Percentiles rank a stretch among this genome's conserved stretches.
Evolutionary conservation across 768 basidiomycete species (phyloP).

Genomic region (Tephrocybe rancida): DNA sequence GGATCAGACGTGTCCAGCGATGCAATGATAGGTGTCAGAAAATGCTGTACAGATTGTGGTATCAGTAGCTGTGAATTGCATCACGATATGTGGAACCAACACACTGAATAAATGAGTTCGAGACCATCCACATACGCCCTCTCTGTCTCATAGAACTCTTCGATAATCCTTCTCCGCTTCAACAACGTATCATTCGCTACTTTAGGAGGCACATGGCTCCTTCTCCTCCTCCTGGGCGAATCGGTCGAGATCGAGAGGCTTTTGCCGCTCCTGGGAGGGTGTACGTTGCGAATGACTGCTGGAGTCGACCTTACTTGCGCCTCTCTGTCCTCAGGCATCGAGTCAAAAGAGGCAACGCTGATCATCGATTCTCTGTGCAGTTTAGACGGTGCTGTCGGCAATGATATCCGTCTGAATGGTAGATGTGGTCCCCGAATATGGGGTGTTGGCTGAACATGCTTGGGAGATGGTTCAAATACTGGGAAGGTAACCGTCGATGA

Average conservation of each 20-base stretch:
- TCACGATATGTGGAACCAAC: conserved; percentile 23
- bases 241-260: conserved; percentile 40
- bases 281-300: conserved; percentile 30
- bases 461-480: conserved; percentile 21
- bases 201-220: conserved; percentile 37
- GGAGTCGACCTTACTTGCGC: conserved; percentile 26
- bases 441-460: conserved; percentile 26
- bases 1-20: conserved; percentile 72
- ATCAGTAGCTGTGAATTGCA: neutral
- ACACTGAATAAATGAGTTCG: conserved; percentile 78
- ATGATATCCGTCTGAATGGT: conserved; percentile 65
- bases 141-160: conserved; percentile 84
- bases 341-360: conserved; percentile 76
- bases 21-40: conserved; percentile 76
- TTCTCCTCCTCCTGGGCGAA: conserved; percentile 35
- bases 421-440: conserved; percentile 47
- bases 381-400: conserved; percentile 53
- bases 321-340: conserved; percentile 56
- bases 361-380: conserved; percentile 65
- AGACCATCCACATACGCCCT: conserved; percentile 80
- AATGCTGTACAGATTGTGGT: conserved; percentile 55
- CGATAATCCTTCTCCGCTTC: conserved; percentile 71
- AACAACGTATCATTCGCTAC: conserved; percentile 50
- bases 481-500: conserved; percentile 29
- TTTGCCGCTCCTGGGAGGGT: conserved; percentile 29